Conservation (phyloP, 306 rosid species). For the Vicia faba region DNA sequence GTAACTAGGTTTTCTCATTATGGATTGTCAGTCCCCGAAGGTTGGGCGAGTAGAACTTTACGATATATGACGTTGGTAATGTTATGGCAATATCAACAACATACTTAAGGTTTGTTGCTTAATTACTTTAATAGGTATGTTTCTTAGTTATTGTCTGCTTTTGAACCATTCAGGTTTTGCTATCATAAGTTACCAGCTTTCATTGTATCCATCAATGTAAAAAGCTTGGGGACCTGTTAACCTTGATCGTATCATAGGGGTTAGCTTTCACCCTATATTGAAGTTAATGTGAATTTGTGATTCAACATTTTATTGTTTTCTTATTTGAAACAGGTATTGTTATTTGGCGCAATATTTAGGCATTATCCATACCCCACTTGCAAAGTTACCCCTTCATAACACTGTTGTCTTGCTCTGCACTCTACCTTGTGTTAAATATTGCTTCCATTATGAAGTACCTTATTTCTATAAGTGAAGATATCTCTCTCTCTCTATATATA, state of each 20-base stretch:
- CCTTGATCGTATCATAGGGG: constrained; percentile 54
- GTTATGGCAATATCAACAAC: too few relatives aligned
- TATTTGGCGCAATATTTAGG: constrained; percentile 27
- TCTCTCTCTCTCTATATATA: neutral
- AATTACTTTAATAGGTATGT: too few relatives aligned
- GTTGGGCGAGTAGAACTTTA: too few relatives aligned
- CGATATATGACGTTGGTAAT: too few relatives aligned
- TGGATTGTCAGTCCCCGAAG: too few relatives aligned
- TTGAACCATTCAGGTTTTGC: too few relatives aligned
- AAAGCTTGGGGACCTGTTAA: constrained; percentile 52
- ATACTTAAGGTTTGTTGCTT: too few relatives aligned
- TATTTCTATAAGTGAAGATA: neutral
- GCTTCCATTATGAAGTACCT: constrained; percentile 2
- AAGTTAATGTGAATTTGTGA: too few relatives aligned
- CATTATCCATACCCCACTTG: constrained; percentile 31
- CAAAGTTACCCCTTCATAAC: constrained; percentile 10
- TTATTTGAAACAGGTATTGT: too few relatives aligned
- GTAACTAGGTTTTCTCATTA: too few relatives aligned
- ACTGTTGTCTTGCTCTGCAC: neutral
- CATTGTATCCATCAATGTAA: constrained; percentile 52
- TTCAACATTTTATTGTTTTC: too few relatives aligned
- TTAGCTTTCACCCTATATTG: constrained; percentile 34
- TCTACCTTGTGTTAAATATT: neutral
- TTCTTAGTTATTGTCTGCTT: too few relatives aligned
- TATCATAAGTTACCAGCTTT: constrained; percentile 44